Evolutionary conservation across 148 eudicot species (phyloP), one percentile per base, ranked within the genome.

Genomic region (Vaccinium darrowii): DNA sequence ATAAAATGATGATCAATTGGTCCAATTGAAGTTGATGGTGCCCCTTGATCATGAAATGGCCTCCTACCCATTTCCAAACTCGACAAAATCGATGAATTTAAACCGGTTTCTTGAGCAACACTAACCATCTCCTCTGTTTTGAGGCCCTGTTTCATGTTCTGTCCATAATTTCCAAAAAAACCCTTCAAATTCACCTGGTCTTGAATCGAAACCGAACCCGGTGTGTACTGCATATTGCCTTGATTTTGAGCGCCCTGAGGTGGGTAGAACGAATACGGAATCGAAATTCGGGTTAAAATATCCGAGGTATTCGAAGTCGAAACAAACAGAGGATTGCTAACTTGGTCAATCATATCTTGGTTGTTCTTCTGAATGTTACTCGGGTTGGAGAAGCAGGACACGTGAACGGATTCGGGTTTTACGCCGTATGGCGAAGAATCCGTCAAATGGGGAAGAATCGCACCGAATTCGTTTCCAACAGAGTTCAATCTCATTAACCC

Each of bases 361-460:
- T 87, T 87, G 83, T 81, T 72, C 74, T 84, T 74, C 62, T 87
- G 93, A 63, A 72, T 83, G 25, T 86, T 88, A 83, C 81, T 85
- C 39, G 90, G 71, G 82, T 84, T 95, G 98, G 98, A 95, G 98
- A 95, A 94, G 98, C 98, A 94, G 98, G 93, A 84, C 93, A 94
- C 97, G 93, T 89, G 91, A 52, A 74, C 27, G 1, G 92, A 75
- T 30, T 81, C 83, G 0, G 85, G 54, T 8, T 84, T 76, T 33
- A 63, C 78, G 43, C 75, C 86, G 76, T 82, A 86, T 3, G 92
- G 89, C 30, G 93, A 85, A 25, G 91, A 81, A 9, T 92, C 96
- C 90, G 83, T 88, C 49, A 94, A 88, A 63, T 91, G 95, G 25
- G 95, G 95, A n/a, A 91, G 83, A 54, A 73, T 76, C 36, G 92